Conservation (phyloP, 768 basidiomycete species). For the Calocybe indica region DNA sequence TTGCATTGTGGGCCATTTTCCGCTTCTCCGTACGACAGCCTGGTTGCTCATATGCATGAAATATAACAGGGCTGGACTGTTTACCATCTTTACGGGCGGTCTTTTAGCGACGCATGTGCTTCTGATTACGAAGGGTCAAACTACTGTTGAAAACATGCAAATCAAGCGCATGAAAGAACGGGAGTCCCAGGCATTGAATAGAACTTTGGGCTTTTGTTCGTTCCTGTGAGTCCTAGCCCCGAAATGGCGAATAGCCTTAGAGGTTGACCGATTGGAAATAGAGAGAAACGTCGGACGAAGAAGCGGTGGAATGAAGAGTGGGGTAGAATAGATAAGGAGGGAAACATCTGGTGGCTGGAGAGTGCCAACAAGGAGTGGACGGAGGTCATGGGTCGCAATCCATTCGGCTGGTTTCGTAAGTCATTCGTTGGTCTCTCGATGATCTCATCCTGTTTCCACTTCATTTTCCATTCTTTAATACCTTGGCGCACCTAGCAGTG, state of each 20-base stretch:
- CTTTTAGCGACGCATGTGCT: constrained; percentile 55
- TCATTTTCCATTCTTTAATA: constrained; percentile 5
- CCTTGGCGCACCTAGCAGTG: too few relatives aligned
- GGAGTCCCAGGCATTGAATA: constrained; percentile 46
- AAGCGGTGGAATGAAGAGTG: constrained; percentile 73
- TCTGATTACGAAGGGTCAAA: constrained; percentile 57
- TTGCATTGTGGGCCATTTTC: constrained; percentile 56
- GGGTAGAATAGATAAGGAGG: constrained; percentile 71
- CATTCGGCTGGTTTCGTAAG: constrained; percentile 78
- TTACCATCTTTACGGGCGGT: constrained; percentile 60
- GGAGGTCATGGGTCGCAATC: constrained; percentile 70
- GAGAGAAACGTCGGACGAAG: constrained; percentile 40
- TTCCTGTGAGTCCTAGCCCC: constrained; percentile 35
- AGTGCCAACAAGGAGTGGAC: constrained; percentile 60
- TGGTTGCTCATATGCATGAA: background rate
- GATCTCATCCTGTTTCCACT: background rate
- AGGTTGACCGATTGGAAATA: constrained; percentile 15
- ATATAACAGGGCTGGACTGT: constrained; percentile 53
- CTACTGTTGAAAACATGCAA: constrained; percentile 76
- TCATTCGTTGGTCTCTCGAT: constrained; percentile 12
- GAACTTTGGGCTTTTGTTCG: constrained; percentile 49
- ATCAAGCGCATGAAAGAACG: constrained; percentile 56
- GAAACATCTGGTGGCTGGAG: constrained; percentile 85
- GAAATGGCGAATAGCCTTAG: too few relatives aligned
- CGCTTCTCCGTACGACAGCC: background rate